Percentiles rank a stretch among this genome's conserved stretches.
Evolutionary conservation across 345 rosid species (phyloP).

Genomic region (Moricandia moricandioides): DNA sequence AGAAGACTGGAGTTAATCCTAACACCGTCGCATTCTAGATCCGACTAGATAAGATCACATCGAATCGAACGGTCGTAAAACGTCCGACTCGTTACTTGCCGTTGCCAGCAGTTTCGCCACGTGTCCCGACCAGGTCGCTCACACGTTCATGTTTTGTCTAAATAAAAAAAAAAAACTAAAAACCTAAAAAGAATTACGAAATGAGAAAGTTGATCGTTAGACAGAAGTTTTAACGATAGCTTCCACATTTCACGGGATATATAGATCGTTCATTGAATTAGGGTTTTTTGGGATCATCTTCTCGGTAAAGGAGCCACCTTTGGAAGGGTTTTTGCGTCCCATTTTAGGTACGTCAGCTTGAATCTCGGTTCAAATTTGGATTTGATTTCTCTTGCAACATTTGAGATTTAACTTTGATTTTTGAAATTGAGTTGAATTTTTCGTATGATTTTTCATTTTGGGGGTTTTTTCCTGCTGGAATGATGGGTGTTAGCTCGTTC

Average conservation of each 20-base stretch:
- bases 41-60: conserved; percentile 31
- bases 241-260: conserved; percentile 12
- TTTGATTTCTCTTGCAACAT: not conserved
- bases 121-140: conserved; percentile 32
- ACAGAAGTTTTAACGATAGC: conserved; percentile 1
- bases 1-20: not conserved
- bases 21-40: conserved; percentile 11
- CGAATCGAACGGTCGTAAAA: conserved; percentile 27
- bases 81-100: conserved; percentile 1
- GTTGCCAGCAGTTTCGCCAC: conserved; percentile 28
- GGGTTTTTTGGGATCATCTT: conserved; percentile 41
- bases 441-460: conserved; percentile 24
- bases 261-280: conserved; percentile 22
- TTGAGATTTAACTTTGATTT: not conserved
- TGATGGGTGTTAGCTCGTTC: conserved; percentile 42
- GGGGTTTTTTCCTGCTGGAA: conserved; percentile 51
- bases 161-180: not conserved
- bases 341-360: conserved; percentile 44
- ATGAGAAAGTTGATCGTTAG: not conserved
- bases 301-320: conserved; percentile 34
- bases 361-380: conserved; percentile 1
- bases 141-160: conserved; percentile 26
- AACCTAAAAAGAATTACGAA: not conserved
- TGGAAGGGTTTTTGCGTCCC: conserved; percentile 10
- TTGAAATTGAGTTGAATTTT: not conserved